Evolutionary conservation across 345 rosid genomes (phyloP), one percentile per base, ranked within the genome.

Genomic region (Eucalyptus cloeziana): DNA sequence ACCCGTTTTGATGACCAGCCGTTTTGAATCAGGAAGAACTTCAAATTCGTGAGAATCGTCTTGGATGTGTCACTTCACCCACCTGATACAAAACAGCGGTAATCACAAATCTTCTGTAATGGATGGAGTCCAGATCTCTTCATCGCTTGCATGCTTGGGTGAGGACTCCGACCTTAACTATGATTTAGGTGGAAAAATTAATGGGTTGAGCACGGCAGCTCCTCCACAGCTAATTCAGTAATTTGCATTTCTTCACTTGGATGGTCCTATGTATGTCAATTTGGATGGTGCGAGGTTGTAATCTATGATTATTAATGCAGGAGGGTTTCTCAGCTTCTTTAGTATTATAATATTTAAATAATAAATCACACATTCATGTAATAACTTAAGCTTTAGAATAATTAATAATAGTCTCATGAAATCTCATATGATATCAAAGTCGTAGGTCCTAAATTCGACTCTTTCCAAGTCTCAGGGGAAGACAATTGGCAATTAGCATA

Each of bases 221-320:
- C 88, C 86, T 37, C 86, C 91, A 8, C 91, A 92, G 96, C 94
- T 95, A n/a, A 43, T 52, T 86, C 89, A 44, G 40, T 31, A 52
- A 50, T 44, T 51, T 8, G 33, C 67, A 25, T 6, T 52, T 52
- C 40, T 52, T 58, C 40, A 37, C 8, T 17, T 31, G 58, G 21
- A n/a, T 27, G 31, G 19, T 56, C 27, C 47, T 50, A 10, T 37
- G 51, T 51, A 13, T 49, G 93, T 81, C 56, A 87, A 64, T 30
- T 7, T 13, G 16, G 3, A 60, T 60, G 69, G 14, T 2, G 4
- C 7, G 24, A 58, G 64, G 14, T 58, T 58, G 5, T 25, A 25
- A 58, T 5, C 6, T 58, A 58, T 58, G 67, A 11, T 60, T 60
- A 25, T 60, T 25, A 11, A 60, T 27, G 31, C 31, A 58, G 7